These are phyloP conservation scores for Apophysomyces ossiformis DNA, from an alignment of 371 early-diverging fungal genomes.

Conservation along the genomic window DNA sequence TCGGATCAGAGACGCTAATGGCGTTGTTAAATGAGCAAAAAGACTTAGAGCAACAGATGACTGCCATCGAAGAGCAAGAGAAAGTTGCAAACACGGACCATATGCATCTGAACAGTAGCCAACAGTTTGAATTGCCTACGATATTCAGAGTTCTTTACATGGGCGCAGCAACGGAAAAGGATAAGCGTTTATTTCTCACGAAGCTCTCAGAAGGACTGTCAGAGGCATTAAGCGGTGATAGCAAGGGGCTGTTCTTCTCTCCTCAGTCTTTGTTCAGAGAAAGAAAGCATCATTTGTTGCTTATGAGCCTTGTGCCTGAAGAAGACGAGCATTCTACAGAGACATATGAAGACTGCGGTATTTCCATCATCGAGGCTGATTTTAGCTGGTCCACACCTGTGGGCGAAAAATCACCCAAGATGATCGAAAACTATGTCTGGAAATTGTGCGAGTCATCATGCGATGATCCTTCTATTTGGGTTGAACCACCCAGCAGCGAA, in stretches of 20 bases:
- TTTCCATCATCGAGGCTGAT: slow-evolving; percentile 54
- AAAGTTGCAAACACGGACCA: neutral
- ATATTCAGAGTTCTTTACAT: slow-evolving; percentile 44
- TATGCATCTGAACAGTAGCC: neutral
- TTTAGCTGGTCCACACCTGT: slow-evolving; percentile 41
- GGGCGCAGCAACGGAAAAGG: slow-evolving; percentile 38
- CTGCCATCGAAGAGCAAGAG: slow-evolving; percentile 29
- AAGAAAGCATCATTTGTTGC: slow-evolving; percentile 37
- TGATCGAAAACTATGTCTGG: slow-evolving; percentile 35
- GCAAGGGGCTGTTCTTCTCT: slow-evolving; percentile 15
- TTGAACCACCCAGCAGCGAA: neutral
- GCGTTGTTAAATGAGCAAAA: slow-evolving; percentile 18
- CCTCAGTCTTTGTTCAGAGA: slow-evolving; percentile 31
- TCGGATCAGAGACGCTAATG: slow-evolving; percentile 27
- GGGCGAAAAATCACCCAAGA: slow-evolving; percentile 18
- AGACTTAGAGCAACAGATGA: slow-evolving; percentile 31
- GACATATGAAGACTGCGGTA: slow-evolving; percentile 47
- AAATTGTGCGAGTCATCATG: slow-evolving; percentile 30
- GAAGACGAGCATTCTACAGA: slow-evolving; percentile 25
- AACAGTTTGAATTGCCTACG: slow-evolving; percentile 30
- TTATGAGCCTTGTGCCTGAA: slow-evolving; percentile 24
- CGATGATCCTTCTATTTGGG: slow-evolving; percentile 20
- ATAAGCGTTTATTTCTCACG: slow-evolving; percentile 35
- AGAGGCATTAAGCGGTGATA: slow-evolving; percentile 20
- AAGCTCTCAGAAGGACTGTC: slow-evolving; percentile 42